Evolutionary conservation across 805 yeast species (phyloP).

Genomic region (Candida railenensis): DNA sequence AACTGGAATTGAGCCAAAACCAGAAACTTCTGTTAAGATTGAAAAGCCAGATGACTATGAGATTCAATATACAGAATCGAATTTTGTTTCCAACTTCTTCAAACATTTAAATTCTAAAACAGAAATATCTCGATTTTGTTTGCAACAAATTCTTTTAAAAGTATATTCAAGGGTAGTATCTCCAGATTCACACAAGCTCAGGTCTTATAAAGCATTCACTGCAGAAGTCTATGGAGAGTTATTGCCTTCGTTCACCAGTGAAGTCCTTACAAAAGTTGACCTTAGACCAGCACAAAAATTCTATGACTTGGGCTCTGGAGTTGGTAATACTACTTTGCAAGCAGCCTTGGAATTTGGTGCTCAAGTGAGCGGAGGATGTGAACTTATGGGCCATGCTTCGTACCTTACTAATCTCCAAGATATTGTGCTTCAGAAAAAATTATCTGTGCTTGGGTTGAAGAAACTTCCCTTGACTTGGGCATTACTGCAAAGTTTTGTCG

Average conservation of each 20-base stretch:
- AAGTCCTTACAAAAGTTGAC: slow-evolving; percentile 57
- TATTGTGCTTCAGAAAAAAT: slow-evolving; percentile 55
- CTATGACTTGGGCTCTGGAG: slow-evolving; percentile 91
- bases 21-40: background rate
- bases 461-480: slow-evolving; percentile 59
- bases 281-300: slow-evolving; percentile 57
- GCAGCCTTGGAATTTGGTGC: slow-evolving; percentile 87
- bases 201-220: slow-evolving; percentile 80
- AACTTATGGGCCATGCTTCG: slow-evolving; percentile 83
- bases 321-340: slow-evolving; percentile 87
- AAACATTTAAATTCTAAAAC: slow-evolving; percentile 17
- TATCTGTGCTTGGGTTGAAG: slow-evolving; percentile 61
- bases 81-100: slow-evolving; percentile 16
- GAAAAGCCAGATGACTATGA: background rate
- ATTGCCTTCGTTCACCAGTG: slow-evolving; percentile 72
- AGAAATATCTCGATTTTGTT: slow-evolving; percentile 33
- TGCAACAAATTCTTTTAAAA: slow-evolving; percentile 71
- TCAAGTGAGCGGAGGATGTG: slow-evolving; percentile 78
- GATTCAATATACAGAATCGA: background rate
- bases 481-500: slow-evolving; percentile 68
- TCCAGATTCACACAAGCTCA: slow-evolving; percentile 62
- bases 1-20: background rate
- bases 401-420: slow-evolving; percentile 61
- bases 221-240: slow-evolving; percentile 90
- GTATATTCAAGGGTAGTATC: slow-evolving; percentile 78